These are phyloP conservation scores for Saussurea involucrata DNA, from an alignment of 129 eudicot species.

Conservation along the genomic window DNA sequence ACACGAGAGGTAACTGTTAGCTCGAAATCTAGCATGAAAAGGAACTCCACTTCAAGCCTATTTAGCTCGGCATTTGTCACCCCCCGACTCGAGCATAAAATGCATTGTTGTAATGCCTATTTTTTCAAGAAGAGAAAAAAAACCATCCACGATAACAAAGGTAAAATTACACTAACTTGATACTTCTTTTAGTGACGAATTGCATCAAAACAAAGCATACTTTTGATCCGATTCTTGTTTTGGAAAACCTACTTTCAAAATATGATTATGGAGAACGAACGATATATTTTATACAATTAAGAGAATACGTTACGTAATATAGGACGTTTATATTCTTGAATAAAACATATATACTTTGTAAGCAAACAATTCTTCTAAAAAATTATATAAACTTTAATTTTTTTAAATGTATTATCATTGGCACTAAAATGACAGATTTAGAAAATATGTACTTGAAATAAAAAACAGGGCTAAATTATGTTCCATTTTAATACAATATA, in stretches of 20 bases:
- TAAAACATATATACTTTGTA: too few species aligned
- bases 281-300: too few species aligned
- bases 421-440: too few species aligned
- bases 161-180: neutral
- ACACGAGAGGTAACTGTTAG: conserved; percentile 55
- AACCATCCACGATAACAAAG: neutral
- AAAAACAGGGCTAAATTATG: too few species aligned
- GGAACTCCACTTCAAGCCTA: conserved; percentile 65
- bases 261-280: neutral
- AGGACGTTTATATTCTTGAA: too few species aligned
- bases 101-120: conserved; percentile 87
- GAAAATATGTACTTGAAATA: too few species aligned
- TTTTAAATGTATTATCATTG: too few species aligned
- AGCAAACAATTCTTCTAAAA: too few species aligned
- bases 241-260: neutral
- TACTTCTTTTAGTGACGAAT: neutral
- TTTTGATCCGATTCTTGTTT: neutral
- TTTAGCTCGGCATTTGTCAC: conserved; percentile 63
- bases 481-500: too few species aligned
- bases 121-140: neutral
- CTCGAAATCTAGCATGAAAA: conserved; percentile 72
- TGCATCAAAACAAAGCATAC: neutral
- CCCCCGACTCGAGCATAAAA: conserved; percentile 91
- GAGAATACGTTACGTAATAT: too few species aligned
- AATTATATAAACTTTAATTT: too few species aligned